Conservation (phyloP, 208 protist genomes). For the Trypanosoma mega region DNA sequence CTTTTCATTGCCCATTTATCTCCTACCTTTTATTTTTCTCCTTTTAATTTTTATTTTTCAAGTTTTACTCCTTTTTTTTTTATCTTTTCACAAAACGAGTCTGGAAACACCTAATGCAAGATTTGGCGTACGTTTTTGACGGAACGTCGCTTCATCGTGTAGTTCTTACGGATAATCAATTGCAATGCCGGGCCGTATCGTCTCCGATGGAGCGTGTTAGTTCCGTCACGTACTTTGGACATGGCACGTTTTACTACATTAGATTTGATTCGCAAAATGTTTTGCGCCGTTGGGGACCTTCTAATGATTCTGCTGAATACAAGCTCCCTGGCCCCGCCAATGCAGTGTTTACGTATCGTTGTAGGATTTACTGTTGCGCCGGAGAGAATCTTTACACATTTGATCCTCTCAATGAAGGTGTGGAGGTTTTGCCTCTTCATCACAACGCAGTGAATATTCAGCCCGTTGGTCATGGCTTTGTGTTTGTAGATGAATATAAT, state of each 20-base stretch:
- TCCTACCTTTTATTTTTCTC: neutral
- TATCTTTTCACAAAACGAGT: neutral
- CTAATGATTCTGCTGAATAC: constrained; percentile 8
- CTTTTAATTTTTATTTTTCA: constrained; percentile 13
- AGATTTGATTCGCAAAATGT: constrained; percentile 15
- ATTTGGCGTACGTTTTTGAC: constrained; percentile 26
- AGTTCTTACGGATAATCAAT: neutral
- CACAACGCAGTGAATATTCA: constrained; percentile 36
- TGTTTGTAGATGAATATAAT: constrained; percentile 37
- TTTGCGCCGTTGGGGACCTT: constrained; percentile 26
- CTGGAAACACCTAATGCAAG: too few species aligned
- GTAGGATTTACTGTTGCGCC: constrained; percentile 56
- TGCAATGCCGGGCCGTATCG: constrained; percentile 5
- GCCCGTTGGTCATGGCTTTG: constrained; percentile 70
- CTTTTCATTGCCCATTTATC: too few species aligned
- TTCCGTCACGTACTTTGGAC: constrained; percentile 28
- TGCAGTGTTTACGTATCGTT: constrained; percentile 48
- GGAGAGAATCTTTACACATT: constrained; percentile 36
- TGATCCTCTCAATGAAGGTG: constrained; percentile 50
- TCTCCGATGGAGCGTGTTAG: constrained; percentile 6
- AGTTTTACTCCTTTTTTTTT: constrained; percentile 4
- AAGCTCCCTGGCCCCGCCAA: constrained; percentile 24
- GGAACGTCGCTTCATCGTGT: constrained; percentile 17
- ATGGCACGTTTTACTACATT: constrained; percentile 53
- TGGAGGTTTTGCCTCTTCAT: constrained; percentile 45